Conservation (phyloP, 257 asterid species). For the Knoxia roxburghii region DNA sequence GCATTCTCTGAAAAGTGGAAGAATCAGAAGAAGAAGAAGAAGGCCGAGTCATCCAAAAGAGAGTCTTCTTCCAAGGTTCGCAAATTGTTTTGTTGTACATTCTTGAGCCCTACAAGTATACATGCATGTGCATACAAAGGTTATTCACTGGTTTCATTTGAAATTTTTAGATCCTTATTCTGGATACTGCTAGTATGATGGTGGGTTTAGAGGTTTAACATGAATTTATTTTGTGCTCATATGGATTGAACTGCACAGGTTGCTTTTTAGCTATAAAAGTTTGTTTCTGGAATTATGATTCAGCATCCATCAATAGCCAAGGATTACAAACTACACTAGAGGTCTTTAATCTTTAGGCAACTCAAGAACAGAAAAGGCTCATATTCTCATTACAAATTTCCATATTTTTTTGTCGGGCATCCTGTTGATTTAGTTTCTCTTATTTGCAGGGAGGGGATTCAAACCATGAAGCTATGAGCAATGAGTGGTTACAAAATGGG, state of each 20-base stretch:
- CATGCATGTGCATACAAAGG: background rate
- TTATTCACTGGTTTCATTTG: background rate
- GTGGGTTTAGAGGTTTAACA: background rate
- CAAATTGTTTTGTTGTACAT: background rate
- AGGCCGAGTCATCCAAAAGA: constrained; percentile 51
- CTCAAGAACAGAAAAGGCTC: background rate
- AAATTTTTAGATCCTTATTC: background rate
- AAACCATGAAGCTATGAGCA: constrained; percentile 65
- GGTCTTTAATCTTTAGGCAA: background rate
- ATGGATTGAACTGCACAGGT: background rate
- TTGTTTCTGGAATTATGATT: background rate
- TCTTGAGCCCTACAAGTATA: background rate
- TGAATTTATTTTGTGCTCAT: background rate
- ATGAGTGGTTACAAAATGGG: constrained; percentile 82
- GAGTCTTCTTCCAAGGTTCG: constrained; percentile 61
- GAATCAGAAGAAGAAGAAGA: constrained; percentile 47
- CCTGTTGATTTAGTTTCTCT: constrained; percentile 11
- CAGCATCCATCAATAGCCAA: background rate
- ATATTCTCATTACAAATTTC: background rate
- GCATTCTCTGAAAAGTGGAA: constrained; percentile 62
- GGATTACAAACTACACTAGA: background rate
- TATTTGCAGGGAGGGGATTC: constrained; percentile 54
- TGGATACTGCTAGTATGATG: background rate
- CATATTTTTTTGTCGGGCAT: background rate
- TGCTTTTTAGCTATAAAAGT: background rate